Evolutionary conservation across 2,329 filamentous ascomycete species (phyloP), one percentile per base, ranked within the genome.

Genomic region (Gremmenia infestans): DNA sequence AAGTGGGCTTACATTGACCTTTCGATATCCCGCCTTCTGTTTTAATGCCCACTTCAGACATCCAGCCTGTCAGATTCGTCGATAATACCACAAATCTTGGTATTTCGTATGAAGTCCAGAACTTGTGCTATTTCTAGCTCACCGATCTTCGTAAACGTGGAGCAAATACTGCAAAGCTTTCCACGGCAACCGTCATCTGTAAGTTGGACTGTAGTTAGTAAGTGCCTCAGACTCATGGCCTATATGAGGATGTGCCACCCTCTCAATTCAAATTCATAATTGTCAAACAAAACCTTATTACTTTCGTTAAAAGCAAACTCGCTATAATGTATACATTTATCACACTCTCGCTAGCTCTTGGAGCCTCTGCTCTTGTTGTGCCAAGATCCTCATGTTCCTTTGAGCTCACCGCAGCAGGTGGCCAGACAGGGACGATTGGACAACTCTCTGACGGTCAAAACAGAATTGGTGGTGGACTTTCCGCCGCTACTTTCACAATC

Each of bases 391-490:
- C 37, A 17, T 40, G 81, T 65, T 77, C 76, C 60, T 84, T 86
- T 69, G 72, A 76, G 56, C 65, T 86, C 37, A 74, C 72, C 4
- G 77, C 79, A 37, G 73, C 73, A 39, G 79, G 79, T 17, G 74
- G 71, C 55, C 69, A 72, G 17, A 73, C 75, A 32, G 81, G 83
- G n/a, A 67, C 73, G 4, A 72, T 88, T 43, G 83, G 81, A 11
- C 80, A 88, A 67, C 74, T 88, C 39, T 64, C 59, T 52, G 81
- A 86, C 67, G 85, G 86, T 8, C 85, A 88, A 71, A 79, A 78
- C 64, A 77, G 82, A 49, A 76, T 85, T 46, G 79, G 80, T 39
- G 78, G 79, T 43, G 72, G 72, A 22, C 68, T 81, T 12, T 60
- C 71, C 4, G 65, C 75, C 48, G 76, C 76, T 14, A 73, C 76